Evolutionary conservation across 2,329 filamentous ascomycete genomes (phyloP), one percentile per base, ranked within the genome.

Genomic region (Pseudocercospora vitis): DNA sequence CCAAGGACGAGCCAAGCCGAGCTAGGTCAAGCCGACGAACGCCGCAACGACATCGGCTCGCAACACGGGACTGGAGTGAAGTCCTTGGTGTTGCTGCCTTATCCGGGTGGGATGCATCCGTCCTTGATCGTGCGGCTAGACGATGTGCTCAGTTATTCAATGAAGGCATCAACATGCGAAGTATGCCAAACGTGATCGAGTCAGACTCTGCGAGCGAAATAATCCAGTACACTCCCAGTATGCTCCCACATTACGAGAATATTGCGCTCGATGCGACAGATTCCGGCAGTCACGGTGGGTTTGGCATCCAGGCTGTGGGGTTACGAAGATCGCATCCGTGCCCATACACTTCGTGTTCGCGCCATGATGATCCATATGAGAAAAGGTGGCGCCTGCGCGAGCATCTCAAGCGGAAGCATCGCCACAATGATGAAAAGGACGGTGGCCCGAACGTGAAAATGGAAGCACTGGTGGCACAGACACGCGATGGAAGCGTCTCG

Each of bases 31-130:
- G 7, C 19, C 32, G 19, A 18, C 37, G 35, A 16, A 3, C 4
- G 14, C 16, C 42, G 23, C 42, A 45, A 16, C 44, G 52, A 9
- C 53, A 50, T 26, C 24, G 24, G 42, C 48, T 77, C 67, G 76
- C 70, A 11, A 73, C 83, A 9, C 81, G 88, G 18, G 88, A 95
- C 72, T 97, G 92, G 92, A 87, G 84, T 61, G 89, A 95, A 61
- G 81, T 96, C 1, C 73, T 96, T 23, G 88, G 88, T 0, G 78
- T 90, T 0, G 92, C 92, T 2, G 81, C 88, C 0, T 73, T 95
- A 46, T 81, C 81, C 1, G 89, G 88, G 0, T 91, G 91, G 71
- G 75, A 87, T 1, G 70, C 77, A 0, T 70, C 74, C 1, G 86
- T 84, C 0, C 72, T 96, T 9, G 80, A 84, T 48, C 81, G 88